Evolutionary conservation across 805 yeast genomes (phyloP).

Genomic region (Yarrowia osloensis): DNA sequence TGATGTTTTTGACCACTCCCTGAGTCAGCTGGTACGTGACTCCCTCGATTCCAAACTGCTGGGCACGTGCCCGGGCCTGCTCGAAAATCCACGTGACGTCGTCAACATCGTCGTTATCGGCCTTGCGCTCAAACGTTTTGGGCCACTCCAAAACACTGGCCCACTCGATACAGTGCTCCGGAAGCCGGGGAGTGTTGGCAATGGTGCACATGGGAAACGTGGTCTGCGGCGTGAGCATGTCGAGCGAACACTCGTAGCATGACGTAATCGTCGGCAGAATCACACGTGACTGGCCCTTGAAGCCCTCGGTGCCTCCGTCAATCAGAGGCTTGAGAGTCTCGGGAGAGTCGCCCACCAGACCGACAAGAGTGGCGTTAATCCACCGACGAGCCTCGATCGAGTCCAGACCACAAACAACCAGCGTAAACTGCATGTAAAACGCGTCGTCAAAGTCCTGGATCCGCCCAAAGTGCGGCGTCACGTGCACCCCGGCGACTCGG

Average conservation of each 20-base stretch:
- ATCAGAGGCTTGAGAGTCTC: constrained; percentile 63
- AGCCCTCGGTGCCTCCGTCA: constrained; percentile 96
- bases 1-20: constrained; percentile 88
- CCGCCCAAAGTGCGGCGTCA: constrained; percentile 63
- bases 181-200: constrained; percentile 89
- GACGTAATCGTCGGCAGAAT: constrained; percentile 83
- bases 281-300: constrained; percentile 85
- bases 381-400: constrained; percentile 87
- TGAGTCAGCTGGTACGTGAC: constrained; percentile 70
- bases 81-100: constrained; percentile 66
- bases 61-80: constrained; percentile 60
- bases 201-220: constrained; percentile 91
- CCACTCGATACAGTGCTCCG: constrained; percentile 95
- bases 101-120: constrained; percentile 56
- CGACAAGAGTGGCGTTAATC: constrained; percentile 72
- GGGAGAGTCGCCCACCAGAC: constrained; percentile 54
- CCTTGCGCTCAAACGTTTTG: constrained; percentile 41
- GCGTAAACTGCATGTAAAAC: constrained; percentile 67
- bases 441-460: constrained; percentile 63
- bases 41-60: constrained; percentile 62
- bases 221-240: constrained; percentile 58
- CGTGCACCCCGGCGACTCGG: constrained; percentile 47
- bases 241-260: constrained; percentile 90
- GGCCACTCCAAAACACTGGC: constrained; percentile 79
- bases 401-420: constrained; percentile 86